Conservation (phyloP, 306 rosid species). For the Crotalaria pallida region DNA sequence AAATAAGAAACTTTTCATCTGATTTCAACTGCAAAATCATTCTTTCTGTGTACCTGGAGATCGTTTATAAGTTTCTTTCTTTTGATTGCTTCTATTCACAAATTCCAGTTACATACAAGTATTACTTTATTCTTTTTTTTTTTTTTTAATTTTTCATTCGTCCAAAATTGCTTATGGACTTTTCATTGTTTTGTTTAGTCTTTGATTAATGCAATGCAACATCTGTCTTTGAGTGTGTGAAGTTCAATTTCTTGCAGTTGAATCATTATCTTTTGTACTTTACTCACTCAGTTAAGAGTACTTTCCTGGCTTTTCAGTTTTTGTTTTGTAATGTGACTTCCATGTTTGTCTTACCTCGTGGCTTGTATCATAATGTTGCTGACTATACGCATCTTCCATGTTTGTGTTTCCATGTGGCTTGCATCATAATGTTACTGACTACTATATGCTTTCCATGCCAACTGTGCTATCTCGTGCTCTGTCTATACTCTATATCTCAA, state of each 20-base stretch:
- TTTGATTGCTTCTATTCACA: not conserved
- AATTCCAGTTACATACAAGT: not conserved
- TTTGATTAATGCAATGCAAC: not conserved
- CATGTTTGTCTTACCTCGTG: not conserved
- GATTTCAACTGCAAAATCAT: conserved; percentile 7
- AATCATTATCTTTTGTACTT: not conserved
- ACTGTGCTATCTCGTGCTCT: not conserved
- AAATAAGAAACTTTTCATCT: not conserved
- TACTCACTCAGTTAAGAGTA: not conserved
- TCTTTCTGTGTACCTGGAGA: not conserved
- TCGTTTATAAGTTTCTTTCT: not conserved
- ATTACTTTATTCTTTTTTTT: not conserved
- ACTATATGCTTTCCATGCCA: conserved; percentile 8
- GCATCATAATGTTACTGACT: not conserved
- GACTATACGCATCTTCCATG: not conserved
- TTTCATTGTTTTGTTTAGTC: not conserved
- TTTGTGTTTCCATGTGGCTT: not conserved
- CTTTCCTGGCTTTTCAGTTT: not conserved
- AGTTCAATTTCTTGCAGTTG: not conserved
- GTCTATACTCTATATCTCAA: conserved; percentile 5
- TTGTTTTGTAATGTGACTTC: not conserved
- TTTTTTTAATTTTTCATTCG: not conserved
- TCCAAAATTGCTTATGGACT: not conserved
- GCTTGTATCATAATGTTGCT: not conserved
- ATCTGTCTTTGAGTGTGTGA: not conserved